Base-by-base conservation (phyloP, 2,329 filamentous ascomycete species). In the Epichloe brachyelytri region DNA sequence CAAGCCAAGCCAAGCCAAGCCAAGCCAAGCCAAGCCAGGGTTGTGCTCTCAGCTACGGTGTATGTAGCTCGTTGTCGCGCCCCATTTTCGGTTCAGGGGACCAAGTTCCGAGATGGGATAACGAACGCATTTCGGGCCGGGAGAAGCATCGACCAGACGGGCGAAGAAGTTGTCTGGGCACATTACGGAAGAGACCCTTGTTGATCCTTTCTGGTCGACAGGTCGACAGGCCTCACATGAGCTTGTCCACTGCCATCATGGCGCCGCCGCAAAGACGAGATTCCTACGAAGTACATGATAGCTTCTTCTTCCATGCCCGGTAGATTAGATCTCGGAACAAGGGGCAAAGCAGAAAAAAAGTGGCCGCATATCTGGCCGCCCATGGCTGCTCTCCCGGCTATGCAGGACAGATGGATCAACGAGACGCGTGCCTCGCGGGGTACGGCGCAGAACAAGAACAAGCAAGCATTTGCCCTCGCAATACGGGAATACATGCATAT, bases 321-420 rank as follows among this genome's bases (percentile, higher is more conserved):
- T 36, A 37, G 30, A 37, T 37, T 11, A 40, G 48, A 50, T 50
- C 48, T 46, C 10, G n/a, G 22, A 34, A 40, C 48, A 22, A 45
- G 22, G 41, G 48, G 15, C 14, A 8, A 38, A 33, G 30, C 19
- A 17, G 30, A 33, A 17, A 41, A 36, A 40, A 22, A 30, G 17
- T n/a, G 46, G 39, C 41, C 40, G 34, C 50, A 46, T 38, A 49
- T 30, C 34, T 45, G 34, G 50, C 50, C 33, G 46, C 34, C 15
- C 40, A 34, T 37, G 46, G 37, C 36, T 45, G 39, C 22, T 38
- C n/a, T 43, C 10, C 49, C 50, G 45, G 46, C 36, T 46, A 52
- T 46, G 50, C 50, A 46, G 22, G 36, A 43, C 41, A 36, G 41
- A 26, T 40, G 47, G 41, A 22, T 26, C 20, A 51, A 44, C 34